Conservation (phyloP, 306 rosid genomes). For the Calophaca sinica region DNA sequence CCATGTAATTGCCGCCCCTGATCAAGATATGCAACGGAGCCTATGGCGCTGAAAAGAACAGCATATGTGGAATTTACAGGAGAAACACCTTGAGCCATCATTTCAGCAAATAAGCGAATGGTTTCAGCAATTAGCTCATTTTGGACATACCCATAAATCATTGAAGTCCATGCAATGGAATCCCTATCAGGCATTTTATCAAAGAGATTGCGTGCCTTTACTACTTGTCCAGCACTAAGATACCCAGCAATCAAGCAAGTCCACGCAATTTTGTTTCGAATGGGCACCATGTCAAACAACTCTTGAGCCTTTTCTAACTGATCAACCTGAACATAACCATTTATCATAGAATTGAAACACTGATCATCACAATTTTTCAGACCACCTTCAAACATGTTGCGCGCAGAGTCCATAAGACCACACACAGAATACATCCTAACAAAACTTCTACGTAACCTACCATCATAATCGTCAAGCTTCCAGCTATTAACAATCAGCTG, state of each 20-base stretch:
- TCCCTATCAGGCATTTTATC: conserved; percentile 69
- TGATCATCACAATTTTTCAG: conserved; percentile 45
- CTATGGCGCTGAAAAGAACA: conserved; percentile 77
- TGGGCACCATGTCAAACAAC: conserved; percentile 59
- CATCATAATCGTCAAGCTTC: conserved; percentile 65
- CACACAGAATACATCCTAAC: conserved; percentile 73
- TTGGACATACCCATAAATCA: conserved; percentile 72
- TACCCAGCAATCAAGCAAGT: conserved; percentile 76
- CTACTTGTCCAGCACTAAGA: conserved; percentile 63
- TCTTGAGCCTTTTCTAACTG: conserved; percentile 66
- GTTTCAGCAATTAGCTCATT: conserved; percentile 73
- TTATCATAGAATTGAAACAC: conserved; percentile 63
- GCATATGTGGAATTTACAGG: conserved; percentile 66
- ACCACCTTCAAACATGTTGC: conserved; percentile 48
- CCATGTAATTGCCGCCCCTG: conserved; percentile 73
- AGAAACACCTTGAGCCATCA: conserved; percentile 59
- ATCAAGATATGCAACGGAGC: conserved; percentile 82
- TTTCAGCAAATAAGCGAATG: conserved; percentile 54
- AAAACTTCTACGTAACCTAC: conserved; percentile 68
- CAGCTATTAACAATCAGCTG: conserved; percentile 56
- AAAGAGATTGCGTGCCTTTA: conserved; percentile 62
- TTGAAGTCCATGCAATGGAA: conserved; percentile 73
- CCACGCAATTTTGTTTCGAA: conserved; percentile 59
- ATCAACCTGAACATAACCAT: conserved; percentile 65
- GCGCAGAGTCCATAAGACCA: conserved; percentile 63